Evolutionary conservation across 148 eudicot genomes (phyloP).

Genomic region (Agrostemma githago): DNA sequence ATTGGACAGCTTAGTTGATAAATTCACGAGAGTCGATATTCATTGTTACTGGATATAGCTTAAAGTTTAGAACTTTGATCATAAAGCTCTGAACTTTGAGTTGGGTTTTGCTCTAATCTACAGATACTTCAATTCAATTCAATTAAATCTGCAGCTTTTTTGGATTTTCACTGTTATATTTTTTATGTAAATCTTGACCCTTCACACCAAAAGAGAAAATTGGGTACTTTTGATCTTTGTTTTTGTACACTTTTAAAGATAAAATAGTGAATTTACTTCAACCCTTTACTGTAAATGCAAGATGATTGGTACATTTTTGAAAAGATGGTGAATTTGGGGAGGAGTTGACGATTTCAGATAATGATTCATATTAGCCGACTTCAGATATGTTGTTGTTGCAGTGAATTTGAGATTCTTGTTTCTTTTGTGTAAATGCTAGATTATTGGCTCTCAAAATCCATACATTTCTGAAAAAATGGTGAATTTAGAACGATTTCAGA

Average conservation of each 20-base stretch:
- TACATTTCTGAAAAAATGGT: conserved; percentile 1
- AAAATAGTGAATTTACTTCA: neutral
- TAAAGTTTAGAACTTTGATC: neutral
- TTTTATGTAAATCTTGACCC: too few species aligned
- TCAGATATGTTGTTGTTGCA: neutral
- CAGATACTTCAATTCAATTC: neutral
- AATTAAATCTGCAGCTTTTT: too few species aligned
- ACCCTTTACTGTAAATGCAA: neutral
- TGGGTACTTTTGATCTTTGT: too few species aligned
- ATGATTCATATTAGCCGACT: too few species aligned
- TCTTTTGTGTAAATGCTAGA: neutral
- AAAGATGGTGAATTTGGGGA: conserved; percentile 7
- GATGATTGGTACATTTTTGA: neutral
- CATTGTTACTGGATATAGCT: too few species aligned
- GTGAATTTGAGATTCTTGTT: neutral
- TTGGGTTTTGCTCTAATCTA: conserved; percentile 14
- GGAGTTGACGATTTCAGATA: neutral
- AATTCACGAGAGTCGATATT: too few species aligned
- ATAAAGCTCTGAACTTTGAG: conserved; percentile 3
- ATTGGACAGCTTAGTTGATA: too few species aligned
- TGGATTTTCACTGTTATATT: too few species aligned
- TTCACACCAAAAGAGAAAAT: too few species aligned
- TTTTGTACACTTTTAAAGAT: neutral
- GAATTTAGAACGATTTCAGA: conserved; percentile 5
- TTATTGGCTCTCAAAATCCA: conserved; percentile 2